phyloP scores from a whole-genome alignment of 441 rosid species.

The Codiaeum variegatum region DNA sequence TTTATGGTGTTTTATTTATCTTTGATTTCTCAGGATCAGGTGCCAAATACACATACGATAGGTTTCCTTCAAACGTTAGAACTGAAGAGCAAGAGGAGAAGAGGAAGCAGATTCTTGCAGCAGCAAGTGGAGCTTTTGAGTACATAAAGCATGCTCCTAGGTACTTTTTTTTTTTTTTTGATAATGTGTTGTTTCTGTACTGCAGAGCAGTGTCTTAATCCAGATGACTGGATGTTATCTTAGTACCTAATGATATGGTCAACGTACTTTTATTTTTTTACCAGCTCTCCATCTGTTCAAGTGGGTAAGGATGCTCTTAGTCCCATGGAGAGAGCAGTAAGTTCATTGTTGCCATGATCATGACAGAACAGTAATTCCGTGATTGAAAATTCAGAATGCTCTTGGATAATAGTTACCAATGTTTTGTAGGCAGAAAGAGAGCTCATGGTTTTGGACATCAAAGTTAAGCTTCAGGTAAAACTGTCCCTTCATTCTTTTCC shows the following conservation, averaged over 20 bases:
- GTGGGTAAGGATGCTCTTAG: constrained; percentile 66
- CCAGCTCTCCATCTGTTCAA: constrained; percentile 72
- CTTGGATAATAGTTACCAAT: constrained; percentile 13
- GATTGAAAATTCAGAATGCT: constrained; percentile 17
- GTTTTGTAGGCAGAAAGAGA: constrained; percentile 86
- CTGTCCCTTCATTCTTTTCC: not conserved
- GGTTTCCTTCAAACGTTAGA: constrained; percentile 87
- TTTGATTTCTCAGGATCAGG: constrained; percentile 49
- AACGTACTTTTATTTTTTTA: constrained; percentile 25
- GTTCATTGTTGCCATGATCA: constrained; percentile 36
- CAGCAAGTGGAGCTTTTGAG: constrained; percentile 85
- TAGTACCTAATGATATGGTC: not conserved
- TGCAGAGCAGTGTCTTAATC: constrained; percentile 6
- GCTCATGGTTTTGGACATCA: constrained; percentile 97
- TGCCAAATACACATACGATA: constrained; percentile 89
- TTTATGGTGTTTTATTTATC: constrained; percentile 1
- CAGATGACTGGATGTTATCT: not conserved
- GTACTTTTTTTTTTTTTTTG: constrained; percentile 39
- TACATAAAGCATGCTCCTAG: constrained; percentile 72
- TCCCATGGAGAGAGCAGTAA: constrained; percentile 96
- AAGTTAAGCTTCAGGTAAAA: constrained; percentile 94
- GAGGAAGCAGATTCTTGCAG: constrained; percentile 90
- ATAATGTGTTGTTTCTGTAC: constrained; percentile 22
- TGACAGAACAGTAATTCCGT: constrained; percentile 19
- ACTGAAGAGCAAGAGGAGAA: constrained; percentile 96